A percentile compares a stretch with the other conserved stretches of the same genome.
Conservation (phyloP, 495 filamentous ascomycete genomes). For the Xylaria bambusicola region DNA sequence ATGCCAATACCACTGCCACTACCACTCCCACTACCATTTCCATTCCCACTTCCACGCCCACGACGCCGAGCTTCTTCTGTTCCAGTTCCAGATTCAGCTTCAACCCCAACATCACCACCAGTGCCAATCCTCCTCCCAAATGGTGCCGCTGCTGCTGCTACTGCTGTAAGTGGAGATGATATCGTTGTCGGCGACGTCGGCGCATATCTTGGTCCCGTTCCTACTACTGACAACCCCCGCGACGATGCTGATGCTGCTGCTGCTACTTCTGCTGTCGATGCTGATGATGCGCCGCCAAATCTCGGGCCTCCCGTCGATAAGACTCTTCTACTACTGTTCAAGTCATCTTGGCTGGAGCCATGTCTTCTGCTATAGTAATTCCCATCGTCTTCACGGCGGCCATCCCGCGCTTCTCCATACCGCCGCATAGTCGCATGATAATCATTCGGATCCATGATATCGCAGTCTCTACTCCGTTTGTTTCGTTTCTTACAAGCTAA, state of each 20-base stretch:
- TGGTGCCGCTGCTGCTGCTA: too few species aligned
- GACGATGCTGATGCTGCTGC: background rate
- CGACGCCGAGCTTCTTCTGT: too few species aligned
- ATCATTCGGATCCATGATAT: slow-evolving; percentile 41
- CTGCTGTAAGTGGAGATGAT: slow-evolving; percentile 6
- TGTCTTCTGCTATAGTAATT: slow-evolving; percentile 32
- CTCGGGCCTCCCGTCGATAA: slow-evolving; percentile 4
- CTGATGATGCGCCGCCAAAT: background rate
- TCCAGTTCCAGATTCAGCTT: too few species aligned
- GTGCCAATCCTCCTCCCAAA: slow-evolving; percentile 24
- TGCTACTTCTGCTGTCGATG: slow-evolving; percentile 17
- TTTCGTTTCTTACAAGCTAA: slow-evolving; percentile 1
- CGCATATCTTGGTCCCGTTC: background rate
- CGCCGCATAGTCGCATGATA: slow-evolving; percentile 51
- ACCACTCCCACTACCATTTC: background rate
- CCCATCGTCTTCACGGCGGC: slow-evolving; percentile 34
- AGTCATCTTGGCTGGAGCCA: slow-evolving; percentile 38
- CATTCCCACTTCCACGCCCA: too few species aligned
- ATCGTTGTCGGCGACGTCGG: background rate
- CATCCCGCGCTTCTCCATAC: slow-evolving; percentile 42
- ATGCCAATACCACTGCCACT: background rate
- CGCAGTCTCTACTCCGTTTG: background rate
- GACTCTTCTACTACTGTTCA: slow-evolving; percentile 33
- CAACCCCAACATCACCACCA: slow-evolving; percentile 20
- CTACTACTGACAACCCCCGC: background rate